Percentiles rank a stretch among this genome's conserved stretches.
Conservation (phyloP, 768 basidiomycete genomes). For the Mycena leptocephala region DNA sequence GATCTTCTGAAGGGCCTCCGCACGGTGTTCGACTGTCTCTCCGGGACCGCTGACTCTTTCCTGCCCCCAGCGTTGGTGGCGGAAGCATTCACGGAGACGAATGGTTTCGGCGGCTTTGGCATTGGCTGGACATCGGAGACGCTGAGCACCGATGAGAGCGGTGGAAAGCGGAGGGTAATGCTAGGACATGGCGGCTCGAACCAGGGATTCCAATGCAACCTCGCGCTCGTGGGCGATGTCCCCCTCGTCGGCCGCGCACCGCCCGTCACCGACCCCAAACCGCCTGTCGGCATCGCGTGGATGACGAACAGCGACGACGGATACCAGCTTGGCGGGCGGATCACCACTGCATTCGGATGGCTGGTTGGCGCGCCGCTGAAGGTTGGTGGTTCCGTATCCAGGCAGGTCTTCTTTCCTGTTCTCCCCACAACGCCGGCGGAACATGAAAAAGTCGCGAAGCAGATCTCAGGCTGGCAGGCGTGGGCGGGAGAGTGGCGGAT, state of each 20-base stretch:
- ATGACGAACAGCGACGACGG: no score
- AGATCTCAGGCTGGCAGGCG: constrained; percentile 20
- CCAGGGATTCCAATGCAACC: constrained; percentile 10
- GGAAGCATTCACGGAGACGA: no score
- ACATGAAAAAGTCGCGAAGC: not conserved
- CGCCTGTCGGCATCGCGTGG: constrained; percentile 24
- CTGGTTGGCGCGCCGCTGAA: no score
- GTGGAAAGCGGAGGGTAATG: not conserved
- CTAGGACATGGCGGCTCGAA: constrained; percentile 6
- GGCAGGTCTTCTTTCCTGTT: no score
- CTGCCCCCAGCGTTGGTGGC: no score
- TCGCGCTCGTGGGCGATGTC: constrained; percentile 21
- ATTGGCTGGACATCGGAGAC: constrained; percentile 18
- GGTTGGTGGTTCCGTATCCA: no score
- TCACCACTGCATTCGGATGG: no score
- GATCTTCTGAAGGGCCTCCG: no score
- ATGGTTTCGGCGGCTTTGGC: constrained; percentile 20
- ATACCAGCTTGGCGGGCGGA: no score
- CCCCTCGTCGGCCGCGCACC: constrained; percentile 1
- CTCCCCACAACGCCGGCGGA: no score
- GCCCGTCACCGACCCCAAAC: not conserved
- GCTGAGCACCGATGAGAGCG: not conserved
- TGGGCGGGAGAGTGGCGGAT: constrained; percentile 18
- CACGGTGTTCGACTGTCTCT: no score
- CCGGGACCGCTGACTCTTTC: no score